Evolutionary conservation across 768 basidiomycete species (phyloP), one percentile per base, ranked within the genome.

Genomic region (Lactarius evosmus): DNA sequence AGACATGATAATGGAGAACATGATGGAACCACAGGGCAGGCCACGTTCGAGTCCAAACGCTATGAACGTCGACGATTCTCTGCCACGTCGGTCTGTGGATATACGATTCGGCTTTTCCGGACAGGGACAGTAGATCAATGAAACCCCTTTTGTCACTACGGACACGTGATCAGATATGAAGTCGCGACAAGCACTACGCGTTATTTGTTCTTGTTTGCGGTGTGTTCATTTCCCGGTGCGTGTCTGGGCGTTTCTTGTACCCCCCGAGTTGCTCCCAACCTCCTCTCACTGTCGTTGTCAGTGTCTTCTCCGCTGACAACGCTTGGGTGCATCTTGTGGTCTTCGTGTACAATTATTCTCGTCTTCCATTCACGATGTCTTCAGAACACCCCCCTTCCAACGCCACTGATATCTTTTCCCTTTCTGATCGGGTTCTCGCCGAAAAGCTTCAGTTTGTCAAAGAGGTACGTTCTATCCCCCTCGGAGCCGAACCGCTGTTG

Each of bases 361-460:
- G 44, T 61, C 56, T 67, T 68, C 65, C 52, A 62, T 65, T 63
- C 54, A 69, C 63, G 56, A 71, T 73, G 66, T 67, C 71, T 30
- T 71, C 72, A 3, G 73, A 73, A 46, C 73, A 70, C 27, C 69
- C 72, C n/a, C 71, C 73, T 25, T 66, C 70, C 16, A 71, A 72
- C 50, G 73, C 77, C 46, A 81, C 79, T 6, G 87, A 91, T 75
- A 83, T 91, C 27, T 91, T 87, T 78, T 86, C 86, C 0, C 79
- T 92, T 63, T 84, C 88, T 5, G 90, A 93, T 76, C 81, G 87
- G 64, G 83, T 80, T 61, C 79, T 92, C 41, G 84, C 85, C 29
- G 83, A 89, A 70, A 82, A 82, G 52, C 80, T 91, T 50, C 82
- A 86, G 62, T 93, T 93, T 72, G 80, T 91, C 58, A 81, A 88